Base-by-base conservation (phyloP, 2,329 filamentous ascomycete species). In the Tolypocladium ovalisporum region DNA sequence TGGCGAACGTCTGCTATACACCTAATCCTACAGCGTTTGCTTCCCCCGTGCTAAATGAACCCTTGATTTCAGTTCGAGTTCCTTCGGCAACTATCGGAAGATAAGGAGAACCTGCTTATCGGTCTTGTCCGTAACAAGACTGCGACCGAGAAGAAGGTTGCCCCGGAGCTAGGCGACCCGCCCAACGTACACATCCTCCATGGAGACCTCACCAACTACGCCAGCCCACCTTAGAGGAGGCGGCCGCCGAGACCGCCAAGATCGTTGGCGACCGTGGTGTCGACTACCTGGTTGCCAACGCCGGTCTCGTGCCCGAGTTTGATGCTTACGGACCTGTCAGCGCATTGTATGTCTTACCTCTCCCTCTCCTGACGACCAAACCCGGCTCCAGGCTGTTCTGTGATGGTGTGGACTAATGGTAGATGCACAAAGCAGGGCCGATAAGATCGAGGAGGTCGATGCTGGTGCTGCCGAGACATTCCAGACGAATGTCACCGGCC, bases 221-320 rank as follows among this genome's bases (percentile, higher is more conserved):
- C 67, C 4, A 64, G 69, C 1, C 65, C n/a, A n/a, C n/a, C n/a
- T n/a, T 81, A 17, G 70, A 76, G 66, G 70, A 37, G 52, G 54
- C 68, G 22, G 44, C 29, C 24, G 37, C 37, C 15, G n/a, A 9
- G 29, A 22, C 22, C 37, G 15, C 53, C 17, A 12, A 54, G 27
- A 44, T 71, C 40, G 70, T 68, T 1, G 68, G 68, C 27, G 70
- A 36, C 35, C 6, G 70, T 34, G 63, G 66, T 54, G 57, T 82
- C 19, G 79, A 82, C 64, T 78, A 78, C 62, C 65, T 83, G 4
- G 75, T 83, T 42, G 74, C 73, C 59, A 83, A 82, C 56, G 79
- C 69, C 2, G 79, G 64, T 15, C 64, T 67, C n/a, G 57, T 74
- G n/a, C 60, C 68, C 1, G 19, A 60, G 0, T 66, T 60, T 13